Conservation (phyloP, 352 stramenopile genomes). For the Phytophthora pluvialis region DNA sequence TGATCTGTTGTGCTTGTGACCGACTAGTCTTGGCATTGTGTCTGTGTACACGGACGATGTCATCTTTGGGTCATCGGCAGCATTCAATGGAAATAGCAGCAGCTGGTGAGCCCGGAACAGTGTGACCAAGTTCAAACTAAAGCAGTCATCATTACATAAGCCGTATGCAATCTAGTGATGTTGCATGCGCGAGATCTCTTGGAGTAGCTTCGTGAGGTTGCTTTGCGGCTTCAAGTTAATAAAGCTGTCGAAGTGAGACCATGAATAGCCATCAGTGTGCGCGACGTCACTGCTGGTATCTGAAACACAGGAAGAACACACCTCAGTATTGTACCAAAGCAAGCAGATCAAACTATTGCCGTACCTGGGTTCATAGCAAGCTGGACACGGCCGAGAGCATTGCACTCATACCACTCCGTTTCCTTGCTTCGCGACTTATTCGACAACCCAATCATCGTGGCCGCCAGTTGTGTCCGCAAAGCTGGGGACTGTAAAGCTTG, state of each 20-base stretch:
- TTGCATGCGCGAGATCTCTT: slow-evolving; percentile 72
- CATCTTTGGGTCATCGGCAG: slow-evolving; percentile 23
- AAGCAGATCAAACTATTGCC: background rate
- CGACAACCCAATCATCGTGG: slow-evolving; percentile 72
- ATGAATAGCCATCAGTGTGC: slow-evolving; percentile 80
- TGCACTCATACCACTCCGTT: slow-evolving; percentile 83
- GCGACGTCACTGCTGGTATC: slow-evolving; percentile 47
- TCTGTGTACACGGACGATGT: slow-evolving; percentile 57
- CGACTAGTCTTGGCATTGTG: slow-evolving; percentile 52
- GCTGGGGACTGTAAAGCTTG: slow-evolving; percentile 65
- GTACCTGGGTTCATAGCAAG: slow-evolving; percentile 63
- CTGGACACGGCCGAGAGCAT: slow-evolving; percentile 65
- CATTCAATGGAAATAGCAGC: slow-evolving; percentile 20
- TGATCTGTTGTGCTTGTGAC: slow-evolving; percentile 1
- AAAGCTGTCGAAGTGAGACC: slow-evolving; percentile 82
- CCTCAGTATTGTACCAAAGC: slow-evolving; percentile 11
- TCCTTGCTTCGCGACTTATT: slow-evolving; percentile 82
- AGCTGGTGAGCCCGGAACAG: slow-evolving; percentile 9
- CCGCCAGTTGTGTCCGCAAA: slow-evolving; percentile 65
- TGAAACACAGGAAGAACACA: slow-evolving; percentile 16
- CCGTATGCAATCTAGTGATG: slow-evolving; percentile 35
- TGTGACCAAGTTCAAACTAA: slow-evolving; percentile 11
- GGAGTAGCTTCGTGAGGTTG: slow-evolving; percentile 56
- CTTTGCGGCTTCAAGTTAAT: slow-evolving; percentile 48
- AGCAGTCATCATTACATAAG: slow-evolving; percentile 20